Base-by-base conservation (phyloP, 108 stramenopile species). In the Halocafeteria seosinensis region DNA sequence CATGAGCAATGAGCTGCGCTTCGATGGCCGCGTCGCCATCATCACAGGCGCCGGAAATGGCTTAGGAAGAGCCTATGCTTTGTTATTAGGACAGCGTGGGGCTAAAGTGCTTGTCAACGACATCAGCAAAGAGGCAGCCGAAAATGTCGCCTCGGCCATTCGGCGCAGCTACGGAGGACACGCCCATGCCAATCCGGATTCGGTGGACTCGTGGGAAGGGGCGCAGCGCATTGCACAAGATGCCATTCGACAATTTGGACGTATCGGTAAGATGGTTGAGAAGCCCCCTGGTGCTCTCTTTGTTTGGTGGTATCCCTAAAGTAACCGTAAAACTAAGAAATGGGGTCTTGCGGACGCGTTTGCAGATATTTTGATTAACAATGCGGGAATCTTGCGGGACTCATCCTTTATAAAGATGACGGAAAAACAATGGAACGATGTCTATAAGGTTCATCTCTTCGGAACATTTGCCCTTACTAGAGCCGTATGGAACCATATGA, bases 291-390 rank as follows among this genome's bases (percentile, higher is more conserved):
- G n/a, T 47, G 42, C n/a, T 47, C 42, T 47, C 17, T 47, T 47
- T 47, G 42, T n/a, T n/a, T n/a, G n/a, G n/a, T n/a, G n/a, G n/a
- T n/a, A n/a, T n/a, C n/a, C n/a, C n/a, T n/a, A n/a, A n/a, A n/a
- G n/a, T n/a, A n/a, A n/a, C n/a, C n/a, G n/a, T n/a, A n/a, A n/a
- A n/a, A n/a, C n/a, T n/a, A n/a, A n/a, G n/a, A n/a, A n/a, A n/a
- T n/a, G n/a, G n/a, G n/a, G n/a, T n/a, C n/a, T n/a, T n/a, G n/a
- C n/a, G n/a, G n/a, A n/a, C n/a, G n/a, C n/a, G n/a, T n/a, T n/a
- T n/a, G n/a, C n/a, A n/a, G 73, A 74, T 61, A 66, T 74, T 5
- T n/a, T 74, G 13, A 57, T 74, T 32, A 70, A 65, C 67, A 74
- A 74, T 37, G 73, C 73, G 26, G 73, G 73, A 58, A 74, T 66